Evolutionary conservation across 2,329 filamentous ascomycete species (phyloP).

Genomic region (Plenodomus biglobosus): DNA sequence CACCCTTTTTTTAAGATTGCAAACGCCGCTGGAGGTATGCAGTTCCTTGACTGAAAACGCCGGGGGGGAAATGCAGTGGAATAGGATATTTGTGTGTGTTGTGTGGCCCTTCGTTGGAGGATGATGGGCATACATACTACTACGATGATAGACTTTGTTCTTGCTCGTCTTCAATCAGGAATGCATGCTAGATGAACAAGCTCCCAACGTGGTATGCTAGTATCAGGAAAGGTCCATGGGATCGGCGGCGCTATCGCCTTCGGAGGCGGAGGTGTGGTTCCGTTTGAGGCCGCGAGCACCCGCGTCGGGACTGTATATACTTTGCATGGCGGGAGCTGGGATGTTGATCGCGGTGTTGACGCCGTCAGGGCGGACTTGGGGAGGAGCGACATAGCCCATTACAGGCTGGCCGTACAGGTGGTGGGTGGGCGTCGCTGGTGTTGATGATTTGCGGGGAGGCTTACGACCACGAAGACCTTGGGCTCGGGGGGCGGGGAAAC

Average conservation of each 20-base stretch:
- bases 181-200: neutral
- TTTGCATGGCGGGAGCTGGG: conserved; percentile 14
- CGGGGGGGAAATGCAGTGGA: neutral
- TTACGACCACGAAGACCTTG: conserved; percentile 23
- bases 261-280: conserved; percentile 8
- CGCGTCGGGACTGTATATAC: conserved; percentile 11
- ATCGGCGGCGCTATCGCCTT: conserved; percentile 1
- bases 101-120: too few relatives aligned
- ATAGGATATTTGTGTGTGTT: neutral
- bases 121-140: neutral
- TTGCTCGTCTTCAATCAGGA: neutral
- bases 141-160: neutral
- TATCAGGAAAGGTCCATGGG: conserved; percentile 13
- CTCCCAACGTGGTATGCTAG: conserved; percentile 1
- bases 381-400: conserved; percentile 25
- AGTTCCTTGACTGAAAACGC: neutral
- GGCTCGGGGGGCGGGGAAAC: conserved; percentile 31
- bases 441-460: conserved; percentile 22
- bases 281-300: conserved; percentile 2
- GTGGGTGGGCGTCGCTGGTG: conserved; percentile 17
- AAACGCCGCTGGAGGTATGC: conserved; percentile 17
- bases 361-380: conserved; percentile 18
- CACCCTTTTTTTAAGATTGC: too few relatives aligned
- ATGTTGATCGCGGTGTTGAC: conserved; percentile 26
- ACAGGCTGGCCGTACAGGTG: conserved; percentile 8